These are phyloP conservation scores for Herpetomonas tarakana DNA, from an alignment of 208 protist species.

Conservation along the genomic window DNA sequence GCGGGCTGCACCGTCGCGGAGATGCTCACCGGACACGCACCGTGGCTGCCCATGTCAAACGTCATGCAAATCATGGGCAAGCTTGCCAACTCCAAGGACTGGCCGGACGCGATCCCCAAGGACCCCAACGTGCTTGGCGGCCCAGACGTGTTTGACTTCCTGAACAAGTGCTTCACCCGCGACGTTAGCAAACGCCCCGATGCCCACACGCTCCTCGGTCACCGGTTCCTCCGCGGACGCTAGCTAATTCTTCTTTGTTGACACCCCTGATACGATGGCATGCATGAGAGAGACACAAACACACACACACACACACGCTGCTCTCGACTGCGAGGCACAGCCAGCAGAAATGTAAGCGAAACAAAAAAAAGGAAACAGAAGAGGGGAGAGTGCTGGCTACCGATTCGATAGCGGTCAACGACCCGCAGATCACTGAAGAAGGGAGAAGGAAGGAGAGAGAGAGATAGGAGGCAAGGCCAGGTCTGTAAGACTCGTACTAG, in stretches of 20 bases:
- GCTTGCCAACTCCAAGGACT: slow-evolving; percentile 82
- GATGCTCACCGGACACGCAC: slow-evolving; percentile 86
- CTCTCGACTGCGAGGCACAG: too few species aligned
- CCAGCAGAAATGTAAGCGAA: too few species aligned
- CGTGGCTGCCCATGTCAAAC: slow-evolving; percentile 81
- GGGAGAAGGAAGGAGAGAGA: too few species aligned
- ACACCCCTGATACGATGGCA: background rate
- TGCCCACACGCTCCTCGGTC: slow-evolving; percentile 61
- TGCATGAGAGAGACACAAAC: too few species aligned
- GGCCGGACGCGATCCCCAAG: slow-evolving; percentile 87
- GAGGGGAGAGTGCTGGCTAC: too few species aligned
- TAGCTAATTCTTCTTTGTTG: slow-evolving; percentile 1
- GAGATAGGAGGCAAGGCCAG: too few species aligned
- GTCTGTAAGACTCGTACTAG: too few species aligned
- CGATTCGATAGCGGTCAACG: too few species aligned
- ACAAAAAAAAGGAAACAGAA: too few species aligned
- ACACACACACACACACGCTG: too few species aligned
- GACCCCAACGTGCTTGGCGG: slow-evolving; percentile 72
- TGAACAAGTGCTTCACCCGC: slow-evolving; percentile 85
- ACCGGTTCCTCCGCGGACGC: slow-evolving; percentile 71
- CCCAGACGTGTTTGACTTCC: slow-evolving; percentile 77
- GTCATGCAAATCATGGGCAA: slow-evolving; percentile 93
- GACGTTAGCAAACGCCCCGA: slow-evolving; percentile 72
- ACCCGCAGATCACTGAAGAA: too few species aligned
- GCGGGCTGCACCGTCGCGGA: slow-evolving; percentile 88